These are phyloP conservation scores for Solanum ossicruentum DNA, from an alignment of 257 asterid genomes.

Conservation along the genomic window DNA sequence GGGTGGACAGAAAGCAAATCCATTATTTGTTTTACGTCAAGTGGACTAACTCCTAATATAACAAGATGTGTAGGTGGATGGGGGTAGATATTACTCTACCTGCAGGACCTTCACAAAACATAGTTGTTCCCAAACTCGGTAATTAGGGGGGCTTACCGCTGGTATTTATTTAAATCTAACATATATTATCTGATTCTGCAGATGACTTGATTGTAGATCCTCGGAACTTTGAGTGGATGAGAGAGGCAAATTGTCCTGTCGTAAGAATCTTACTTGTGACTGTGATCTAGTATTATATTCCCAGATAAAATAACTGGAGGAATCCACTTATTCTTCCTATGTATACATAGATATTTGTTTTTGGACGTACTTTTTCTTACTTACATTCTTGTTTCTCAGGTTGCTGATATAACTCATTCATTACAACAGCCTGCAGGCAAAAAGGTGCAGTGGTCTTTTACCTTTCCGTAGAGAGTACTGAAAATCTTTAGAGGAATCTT, in stretches of 20 bases:
- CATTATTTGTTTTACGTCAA: background rate
- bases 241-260: conserved; percentile 89
- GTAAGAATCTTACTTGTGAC: conserved; percentile 25
- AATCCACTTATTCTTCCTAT: background rate
- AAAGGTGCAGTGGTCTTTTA: conserved; percentile 37
- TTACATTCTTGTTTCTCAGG: conserved; percentile 28
- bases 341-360: background rate
- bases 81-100: background rate
- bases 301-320: background rate
- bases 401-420: conserved; percentile 94
- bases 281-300: background rate
- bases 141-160: background rate
- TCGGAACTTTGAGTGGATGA: conserved; percentile 94
- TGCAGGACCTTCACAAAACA: background rate
- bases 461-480: background rate
- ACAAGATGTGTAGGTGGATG: background rate
- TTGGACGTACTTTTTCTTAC: conserved; percentile 3
- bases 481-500: background rate
- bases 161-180: background rate
- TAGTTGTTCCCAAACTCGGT: background rate
- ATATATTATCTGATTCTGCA: conserved; percentile 18
- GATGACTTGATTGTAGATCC: conserved; percentile 98
- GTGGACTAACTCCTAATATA: background rate
- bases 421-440: conserved; percentile 97
- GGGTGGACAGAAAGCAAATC: background rate